A percentile compares a stretch with the other conserved stretches of the same genome.
Conservation (phyloP, 2,329 filamentous ascomycete species). For the Zelopaecilomyces penicillatus region DNA sequence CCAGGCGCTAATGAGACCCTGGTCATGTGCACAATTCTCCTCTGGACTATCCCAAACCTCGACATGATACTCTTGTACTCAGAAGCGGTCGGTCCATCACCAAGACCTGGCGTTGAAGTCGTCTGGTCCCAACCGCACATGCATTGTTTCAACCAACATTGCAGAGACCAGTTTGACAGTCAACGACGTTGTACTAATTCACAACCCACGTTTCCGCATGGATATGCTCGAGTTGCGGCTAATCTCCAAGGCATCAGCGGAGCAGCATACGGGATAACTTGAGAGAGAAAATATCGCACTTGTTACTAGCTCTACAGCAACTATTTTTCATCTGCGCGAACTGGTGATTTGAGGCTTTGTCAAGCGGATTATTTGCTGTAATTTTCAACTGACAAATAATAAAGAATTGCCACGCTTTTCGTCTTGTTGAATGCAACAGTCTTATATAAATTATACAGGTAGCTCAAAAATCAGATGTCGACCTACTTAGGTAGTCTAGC, state of each 20-base stretch:
- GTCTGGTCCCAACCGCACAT: slow-evolving; percentile 86
- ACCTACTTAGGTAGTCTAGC: too few species aligned
- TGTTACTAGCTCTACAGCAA: slow-evolving; percentile 11
- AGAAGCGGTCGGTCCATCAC: slow-evolving; percentile 75
- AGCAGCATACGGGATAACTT: slow-evolving; percentile 6
- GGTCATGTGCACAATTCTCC: slow-evolving; percentile 1
- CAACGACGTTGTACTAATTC: slow-evolving; percentile 43
- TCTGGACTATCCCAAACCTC: not conserved
- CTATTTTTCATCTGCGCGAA: too few species aligned
- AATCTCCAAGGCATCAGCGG: slow-evolving; percentile 10
- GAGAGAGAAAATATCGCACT: slow-evolving; percentile 6
- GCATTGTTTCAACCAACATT: slow-evolving; percentile 97
- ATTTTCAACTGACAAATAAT: too few species aligned
- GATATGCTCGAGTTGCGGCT: slow-evolving; percentile 1
- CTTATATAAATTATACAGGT: too few species aligned
- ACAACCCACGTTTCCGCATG: slow-evolving; percentile 7
- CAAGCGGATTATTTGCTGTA: too few species aligned
- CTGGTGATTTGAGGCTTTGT: too few species aligned
- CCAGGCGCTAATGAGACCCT: slow-evolving; percentile 5
- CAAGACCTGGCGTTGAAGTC: slow-evolving; percentile 97
- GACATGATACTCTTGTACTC: slow-evolving; percentile 70
- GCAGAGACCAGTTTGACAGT: slow-evolving; percentile 96
- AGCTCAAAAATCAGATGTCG: too few species aligned
- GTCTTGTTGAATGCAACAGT: too few species aligned
- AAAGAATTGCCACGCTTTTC: too few species aligned